These are phyloP conservation scores for Trichoderma sp. DNA, from an alignment of 2,329 filamentous ascomycete genomes.

Conservation along the genomic window DNA sequence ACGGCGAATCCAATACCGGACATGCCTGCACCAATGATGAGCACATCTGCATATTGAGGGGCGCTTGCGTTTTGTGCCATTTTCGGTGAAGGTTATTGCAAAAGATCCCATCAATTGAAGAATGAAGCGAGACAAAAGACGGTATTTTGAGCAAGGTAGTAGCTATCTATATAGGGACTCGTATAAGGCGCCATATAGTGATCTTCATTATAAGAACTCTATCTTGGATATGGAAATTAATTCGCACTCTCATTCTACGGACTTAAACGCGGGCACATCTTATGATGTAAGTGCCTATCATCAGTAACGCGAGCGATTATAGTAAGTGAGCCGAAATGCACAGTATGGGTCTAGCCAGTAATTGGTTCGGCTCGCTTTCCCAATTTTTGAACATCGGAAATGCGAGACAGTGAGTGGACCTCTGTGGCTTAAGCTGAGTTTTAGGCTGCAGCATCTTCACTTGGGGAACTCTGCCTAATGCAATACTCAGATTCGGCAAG, in stretches of 20 bases:
- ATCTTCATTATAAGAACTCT: background rate
- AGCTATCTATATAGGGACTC: background rate
- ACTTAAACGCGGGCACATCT: background rate
- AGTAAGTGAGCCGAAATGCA: background rate
- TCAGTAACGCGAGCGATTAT: background rate
- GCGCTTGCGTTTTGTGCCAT: slow-evolving; percentile 28
- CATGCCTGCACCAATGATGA: slow-evolving; percentile 39
- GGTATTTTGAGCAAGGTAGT: background rate
- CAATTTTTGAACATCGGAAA: background rate
- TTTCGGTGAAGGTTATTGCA: background rate
- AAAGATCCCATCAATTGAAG: background rate
- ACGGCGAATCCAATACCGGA: slow-evolving; percentile 36
- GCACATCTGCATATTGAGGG: slow-evolving; percentile 29
- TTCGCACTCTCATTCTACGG: too few relatives aligned
- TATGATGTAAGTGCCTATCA: background rate
- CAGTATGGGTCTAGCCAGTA: too few relatives aligned
- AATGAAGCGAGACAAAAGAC: background rate
- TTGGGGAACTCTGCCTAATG: background rate
- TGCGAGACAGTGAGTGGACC: background rate
- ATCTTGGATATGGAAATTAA: background rate
- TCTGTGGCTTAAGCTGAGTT: background rate
- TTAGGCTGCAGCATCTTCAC: background rate
- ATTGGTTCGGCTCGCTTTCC: background rate
- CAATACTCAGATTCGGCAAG: background rate
- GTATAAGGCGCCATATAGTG: background rate